phyloP scores from a whole-genome alignment of 768 basidiomycete species.

The Chlorophyllum brunneum region DNA sequence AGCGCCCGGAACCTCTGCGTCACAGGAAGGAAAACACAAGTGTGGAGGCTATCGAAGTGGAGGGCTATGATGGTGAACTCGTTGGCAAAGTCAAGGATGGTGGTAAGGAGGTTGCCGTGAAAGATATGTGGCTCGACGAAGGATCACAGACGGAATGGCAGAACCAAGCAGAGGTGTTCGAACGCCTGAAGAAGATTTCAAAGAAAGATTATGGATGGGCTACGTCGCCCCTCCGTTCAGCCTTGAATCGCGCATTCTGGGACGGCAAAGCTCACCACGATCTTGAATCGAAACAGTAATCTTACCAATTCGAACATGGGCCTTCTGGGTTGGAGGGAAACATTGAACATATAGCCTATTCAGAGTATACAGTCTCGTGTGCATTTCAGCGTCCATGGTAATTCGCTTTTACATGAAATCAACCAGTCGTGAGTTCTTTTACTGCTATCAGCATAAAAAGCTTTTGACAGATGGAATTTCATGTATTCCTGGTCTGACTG shows the following conservation, averaged over 20 bases:
- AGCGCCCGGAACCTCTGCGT: background rate
- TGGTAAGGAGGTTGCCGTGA: slow-evolving; percentile 11
- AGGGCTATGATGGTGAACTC: background rate
- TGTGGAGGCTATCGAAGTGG: slow-evolving; percentile 7
- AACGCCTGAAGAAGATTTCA: background rate
- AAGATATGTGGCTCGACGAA: slow-evolving; percentile 19
- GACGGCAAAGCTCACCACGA: background rate
- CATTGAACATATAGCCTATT: background rate
- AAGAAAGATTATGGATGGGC: background rate
- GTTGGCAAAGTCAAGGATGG: background rate
- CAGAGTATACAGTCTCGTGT: background rate
- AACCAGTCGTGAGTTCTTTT: background rate
- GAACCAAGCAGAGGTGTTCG: slow-evolving; percentile 15
- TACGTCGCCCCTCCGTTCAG: background rate
- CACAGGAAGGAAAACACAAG: slow-evolving; percentile 6
- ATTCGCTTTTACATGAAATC: background rate
- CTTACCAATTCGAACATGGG: slow-evolving; percentile 2
- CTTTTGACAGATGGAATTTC: background rate
- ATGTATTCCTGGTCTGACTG: background rate
- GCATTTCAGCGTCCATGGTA: background rate
- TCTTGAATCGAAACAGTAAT: background rate
- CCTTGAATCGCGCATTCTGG: background rate
- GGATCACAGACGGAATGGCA: slow-evolving; percentile 13
- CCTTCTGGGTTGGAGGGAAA: background rate
- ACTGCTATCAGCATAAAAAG: background rate